Percentiles rank a stretch among this genome's conserved stretches.
These are phyloP conservation scores for Moniliophthora roreri DNA, from an alignment of 1,284 basidiomycete species.

Conservation along the genomic window DNA sequence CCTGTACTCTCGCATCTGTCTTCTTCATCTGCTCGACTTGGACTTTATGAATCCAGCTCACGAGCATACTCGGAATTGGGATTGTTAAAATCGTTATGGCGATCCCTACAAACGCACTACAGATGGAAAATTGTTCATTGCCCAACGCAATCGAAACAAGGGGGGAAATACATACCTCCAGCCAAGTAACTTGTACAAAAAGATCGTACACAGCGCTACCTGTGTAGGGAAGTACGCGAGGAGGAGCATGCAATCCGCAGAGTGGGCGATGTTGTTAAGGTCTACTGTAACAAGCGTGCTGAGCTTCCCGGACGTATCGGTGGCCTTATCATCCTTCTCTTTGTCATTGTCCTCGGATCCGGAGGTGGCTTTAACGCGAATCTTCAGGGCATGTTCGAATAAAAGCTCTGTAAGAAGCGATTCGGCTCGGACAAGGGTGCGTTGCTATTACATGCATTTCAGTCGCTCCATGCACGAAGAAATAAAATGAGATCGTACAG, in stretches of 20 bases:
- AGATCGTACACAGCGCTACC: constrained; percentile 37
- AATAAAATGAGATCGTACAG: constrained; percentile 27
- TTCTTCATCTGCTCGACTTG: constrained; percentile 27
- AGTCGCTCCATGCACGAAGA: not conserved
- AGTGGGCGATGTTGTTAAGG: constrained; percentile 39
- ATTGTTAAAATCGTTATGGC: constrained; percentile 47
- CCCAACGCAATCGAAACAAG: not conserved
- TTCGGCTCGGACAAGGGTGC: constrained; percentile 5
- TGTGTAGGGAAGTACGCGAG: constrained; percentile 42
- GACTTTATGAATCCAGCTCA: constrained; percentile 32
- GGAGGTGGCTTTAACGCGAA: constrained; percentile 43
- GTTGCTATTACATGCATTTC: constrained; percentile 1
- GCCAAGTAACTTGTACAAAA: constrained; percentile 44
- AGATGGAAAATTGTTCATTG: not conserved
- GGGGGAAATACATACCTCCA: constrained; percentile 25
- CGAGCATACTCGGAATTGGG: constrained; percentile 50
- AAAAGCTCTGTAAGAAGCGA: constrained; percentile 44
- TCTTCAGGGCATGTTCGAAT: constrained; percentile 34
- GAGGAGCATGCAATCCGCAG: constrained; percentile 35
- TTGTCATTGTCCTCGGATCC: constrained; percentile 15
- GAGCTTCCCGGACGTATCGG: not conserved
- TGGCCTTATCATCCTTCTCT: not conserved
- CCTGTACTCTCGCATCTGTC: constrained; percentile 51
- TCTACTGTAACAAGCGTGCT: constrained; percentile 19
- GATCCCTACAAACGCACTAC: constrained; percentile 52